Conservation (phyloP, 2,329 filamentous ascomycete genomes). For the Tolypocladium tundrense region DNA sequence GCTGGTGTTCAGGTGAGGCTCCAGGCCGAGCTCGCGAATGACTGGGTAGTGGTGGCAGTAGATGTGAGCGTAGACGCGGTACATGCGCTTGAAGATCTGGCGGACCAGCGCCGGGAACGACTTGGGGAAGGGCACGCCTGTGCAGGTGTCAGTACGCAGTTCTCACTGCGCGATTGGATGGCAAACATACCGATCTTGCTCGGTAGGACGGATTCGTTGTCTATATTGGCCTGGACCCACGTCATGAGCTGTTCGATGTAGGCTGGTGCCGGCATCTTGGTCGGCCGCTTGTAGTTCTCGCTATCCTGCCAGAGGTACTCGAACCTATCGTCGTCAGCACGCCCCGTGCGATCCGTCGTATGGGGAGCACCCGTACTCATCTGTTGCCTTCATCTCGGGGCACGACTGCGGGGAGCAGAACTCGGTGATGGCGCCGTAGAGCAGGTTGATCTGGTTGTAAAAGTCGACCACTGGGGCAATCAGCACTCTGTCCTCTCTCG, state of each 20-base stretch:
- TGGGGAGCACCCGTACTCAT: constrained; percentile 58
- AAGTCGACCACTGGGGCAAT: constrained; percentile 78
- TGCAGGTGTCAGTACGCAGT: constrained; percentile 7
- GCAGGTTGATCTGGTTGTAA: constrained; percentile 98
- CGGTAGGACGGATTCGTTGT: constrained; percentile 93
- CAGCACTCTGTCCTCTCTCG: background rate
- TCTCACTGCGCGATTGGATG: background rate
- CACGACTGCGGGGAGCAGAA: constrained; percentile 97
- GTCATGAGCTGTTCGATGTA: constrained; percentile 98
- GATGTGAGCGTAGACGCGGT: constrained; percentile 96
- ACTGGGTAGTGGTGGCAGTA: constrained; percentile 99
- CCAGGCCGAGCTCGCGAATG: constrained; percentile 85
- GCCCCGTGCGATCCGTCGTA: too few relatives aligned
- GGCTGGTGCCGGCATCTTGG: constrained; percentile 93
- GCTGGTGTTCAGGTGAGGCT: constrained; percentile 95
- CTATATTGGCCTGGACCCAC: constrained; percentile 92
- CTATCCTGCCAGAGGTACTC: constrained; percentile 99
- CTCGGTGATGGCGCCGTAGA: constrained; percentile 97
- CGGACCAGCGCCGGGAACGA: constrained; percentile 79
- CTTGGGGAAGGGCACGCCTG: constrained; percentile 88
- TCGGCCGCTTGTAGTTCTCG: constrained; percentile 87
- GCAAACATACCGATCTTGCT: constrained; percentile 63
- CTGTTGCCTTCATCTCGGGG: constrained; percentile 99
- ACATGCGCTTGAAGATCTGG: constrained; percentile 98
- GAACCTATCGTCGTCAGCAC: constrained; percentile 46